Evolutionary conservation across 2,329 filamentous ascomycete genomes (phyloP).

Genomic region (Colletotrichum paranaense): DNA sequence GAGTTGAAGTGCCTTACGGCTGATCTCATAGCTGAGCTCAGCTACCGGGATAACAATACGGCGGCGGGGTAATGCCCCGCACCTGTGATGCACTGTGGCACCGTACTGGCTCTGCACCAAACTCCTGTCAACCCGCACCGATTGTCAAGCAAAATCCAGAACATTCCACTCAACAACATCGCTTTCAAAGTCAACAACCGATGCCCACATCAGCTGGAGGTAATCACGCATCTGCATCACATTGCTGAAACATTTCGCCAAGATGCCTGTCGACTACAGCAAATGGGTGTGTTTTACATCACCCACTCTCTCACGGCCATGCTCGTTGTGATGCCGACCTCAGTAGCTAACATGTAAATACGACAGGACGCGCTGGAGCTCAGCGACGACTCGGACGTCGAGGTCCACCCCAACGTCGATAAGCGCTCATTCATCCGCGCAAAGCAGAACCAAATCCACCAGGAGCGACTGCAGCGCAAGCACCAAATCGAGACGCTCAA

Average conservation of each 20-base stretch:
- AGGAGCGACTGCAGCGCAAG: conserved; percentile 86
- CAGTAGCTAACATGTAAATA: conserved; percentile 19
- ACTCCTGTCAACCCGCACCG: not conserved
- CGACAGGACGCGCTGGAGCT: conserved; percentile 88
- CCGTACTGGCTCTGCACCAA: conserved; percentile 14
- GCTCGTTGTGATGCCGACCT: not conserved
- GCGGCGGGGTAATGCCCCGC: conserved; percentile 33
- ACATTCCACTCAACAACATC: conserved; percentile 32
- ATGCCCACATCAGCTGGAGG: conserved; percentile 13
- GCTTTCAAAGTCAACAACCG: not conserved
- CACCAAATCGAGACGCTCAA: conserved; percentile 91
- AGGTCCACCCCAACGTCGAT: conserved; percentile 99
- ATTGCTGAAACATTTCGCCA: conserved; percentile 38
- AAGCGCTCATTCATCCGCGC: conserved; percentile 98
- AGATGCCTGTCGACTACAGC: conserved; percentile 70
- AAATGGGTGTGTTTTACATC: conserved; percentile 69
- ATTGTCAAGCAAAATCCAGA: conserved; percentile 29
- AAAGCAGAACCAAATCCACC: conserved; percentile 97
- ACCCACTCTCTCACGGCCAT: too few relatives aligned
- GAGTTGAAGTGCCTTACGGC: not conserved
- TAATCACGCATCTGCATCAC: conserved; percentile 3
- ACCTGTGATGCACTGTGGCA: conserved; percentile 29
- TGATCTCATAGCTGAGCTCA: conserved; percentile 21
- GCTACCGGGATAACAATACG: not conserved
- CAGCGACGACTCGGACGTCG: conserved; percentile 96